These are phyloP conservation scores for Neoboletus brunneissimus DNA, from an alignment of 768 basidiomycete genomes.

Conservation along the genomic window DNA sequence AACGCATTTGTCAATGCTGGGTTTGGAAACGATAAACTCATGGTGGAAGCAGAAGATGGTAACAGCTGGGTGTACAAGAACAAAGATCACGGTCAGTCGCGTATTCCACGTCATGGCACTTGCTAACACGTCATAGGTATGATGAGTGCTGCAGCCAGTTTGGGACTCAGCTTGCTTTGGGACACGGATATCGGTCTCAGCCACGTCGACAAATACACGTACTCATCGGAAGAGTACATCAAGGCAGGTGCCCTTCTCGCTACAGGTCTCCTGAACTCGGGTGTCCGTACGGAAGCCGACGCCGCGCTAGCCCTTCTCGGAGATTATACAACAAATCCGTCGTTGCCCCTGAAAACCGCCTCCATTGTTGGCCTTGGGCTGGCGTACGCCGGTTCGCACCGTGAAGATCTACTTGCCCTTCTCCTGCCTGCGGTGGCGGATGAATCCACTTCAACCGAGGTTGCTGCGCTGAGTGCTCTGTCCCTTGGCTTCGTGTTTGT, in stretches of 20 bases:
- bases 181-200: conserved; percentile 92
- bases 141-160: conserved; percentile 93
- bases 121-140: conserved; percentile 54
- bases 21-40: conserved; percentile 97
- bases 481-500: conserved; percentile 94
- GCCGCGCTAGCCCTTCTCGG: conserved; percentile 87
- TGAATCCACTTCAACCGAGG: conserved; percentile 81
- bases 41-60: conserved; percentile 95
- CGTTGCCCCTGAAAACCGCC: conserved; percentile 76
- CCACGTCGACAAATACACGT: conserved; percentile 97
- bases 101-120: background rate
- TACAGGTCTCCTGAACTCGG: conserved; percentile 87
- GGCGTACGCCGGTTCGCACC: conserved; percentile 91
- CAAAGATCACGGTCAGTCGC: conserved; percentile 83
- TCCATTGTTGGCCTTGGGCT: conserved; percentile 92
- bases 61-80: conserved; percentile 99
- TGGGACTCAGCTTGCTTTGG: conserved; percentile 93
- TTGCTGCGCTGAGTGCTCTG: conserved; percentile 80
- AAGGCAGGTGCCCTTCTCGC: conserved; percentile 97
- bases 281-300: conserved; percentile 90
- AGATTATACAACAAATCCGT: conserved; percentile 87
- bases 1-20: conserved; percentile 99
- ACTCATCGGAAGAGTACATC: conserved; percentile 94
- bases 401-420: conserved; percentile 74
- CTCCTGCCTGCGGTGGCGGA: conserved; percentile 85